Evolutionary conservation across 1,284 basidiomycete genomes (phyloP), one percentile per base, ranked within the genome.

Genomic region (Leccinum variabile): DNA sequence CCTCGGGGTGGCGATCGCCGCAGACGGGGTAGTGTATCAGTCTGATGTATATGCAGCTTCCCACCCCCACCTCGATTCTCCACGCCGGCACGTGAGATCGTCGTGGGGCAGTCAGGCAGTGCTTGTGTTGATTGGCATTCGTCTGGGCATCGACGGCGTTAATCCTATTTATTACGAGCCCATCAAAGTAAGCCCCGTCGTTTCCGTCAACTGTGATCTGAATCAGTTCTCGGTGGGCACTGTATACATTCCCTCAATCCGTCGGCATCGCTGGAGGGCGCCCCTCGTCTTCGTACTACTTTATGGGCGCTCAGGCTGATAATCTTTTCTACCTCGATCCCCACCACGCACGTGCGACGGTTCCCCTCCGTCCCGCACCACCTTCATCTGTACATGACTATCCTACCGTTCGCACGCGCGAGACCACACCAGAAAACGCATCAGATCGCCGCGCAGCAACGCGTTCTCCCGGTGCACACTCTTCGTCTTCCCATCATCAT

Each of bases 241-340:
- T 97, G 28, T 98, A 97, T 76, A 92, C 90, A 0, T 94, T 96
- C 76, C 95, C 96, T 0, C 97, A 98, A 78, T 94, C 91, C 2
- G 92, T 98, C 46, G 97, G 97, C 53, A 98, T 98, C 64, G 94
- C 96, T 0, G 97, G 97, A 54, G 97, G 97, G 3, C 85, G 96
- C 32, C 97, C 97, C 0, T 92, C 92, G 25, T 97, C 94, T 0
- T 98, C 95, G 0, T 98, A 98, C 76, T 99, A 98, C 78, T 99
- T 99, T 75, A 92, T 98, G 57, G 97, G 95, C 13, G 85, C 89
- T 0, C 97, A 98, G 73, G 91, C 88, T 3, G 90, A 95, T 67
- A 91, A 87, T 59, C 81, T 97, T 6, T 97, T 98, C 77, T 99
- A 98, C 73, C 90, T 98, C 56, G 97, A 99, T 75, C 97, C 97